Evolutionary conservation across 2,329 filamentous ascomycete species (phyloP).

Genomic region (Fusarium floridanum): DNA sequence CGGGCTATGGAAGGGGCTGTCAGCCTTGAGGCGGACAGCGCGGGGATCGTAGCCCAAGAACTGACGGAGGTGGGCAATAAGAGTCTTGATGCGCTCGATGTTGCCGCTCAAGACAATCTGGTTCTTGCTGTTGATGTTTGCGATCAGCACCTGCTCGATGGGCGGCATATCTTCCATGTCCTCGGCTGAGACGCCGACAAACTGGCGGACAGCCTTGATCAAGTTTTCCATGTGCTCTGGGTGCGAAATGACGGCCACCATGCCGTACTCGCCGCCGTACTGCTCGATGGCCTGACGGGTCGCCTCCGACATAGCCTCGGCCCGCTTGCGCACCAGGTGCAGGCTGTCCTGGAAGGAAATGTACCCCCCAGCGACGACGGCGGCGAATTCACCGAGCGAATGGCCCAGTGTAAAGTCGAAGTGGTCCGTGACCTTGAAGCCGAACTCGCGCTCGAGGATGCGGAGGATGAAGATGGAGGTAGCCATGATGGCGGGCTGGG

Average conservation of each 20-base stretch:
- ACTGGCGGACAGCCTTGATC: conserved; percentile 81
- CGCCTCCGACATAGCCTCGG: conserved; percentile 85
- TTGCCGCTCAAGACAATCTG: conserved; percentile 95
- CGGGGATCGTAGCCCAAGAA: conserved; percentile 93
- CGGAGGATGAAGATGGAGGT: conserved; percentile 91
- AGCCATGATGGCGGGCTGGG: conserved; percentile 96
- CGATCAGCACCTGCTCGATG: conserved; percentile 89
- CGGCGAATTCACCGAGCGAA: conserved; percentile 93
- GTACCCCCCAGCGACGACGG: conserved; percentile 86
- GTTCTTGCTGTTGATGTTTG: conserved; percentile 95
- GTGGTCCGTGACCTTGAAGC: conserved; percentile 76
- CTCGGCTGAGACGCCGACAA: conserved; percentile 79
- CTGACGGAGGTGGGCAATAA: conserved; percentile 86
- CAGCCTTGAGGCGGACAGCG: conserved; percentile 86
- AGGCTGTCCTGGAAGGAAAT: conserved; percentile 83
- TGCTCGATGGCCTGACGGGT: conserved; percentile 74
- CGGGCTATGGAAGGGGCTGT: conserved; percentile 91
- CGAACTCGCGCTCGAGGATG: conserved; percentile 87
- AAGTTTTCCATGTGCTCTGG: conserved; percentile 78
- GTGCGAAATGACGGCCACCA: conserved; percentile 93
- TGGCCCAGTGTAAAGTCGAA: conserved; percentile 90
- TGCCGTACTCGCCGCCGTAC: conserved; percentile 87
- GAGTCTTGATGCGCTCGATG: conserved; percentile 82
- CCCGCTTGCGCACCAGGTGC: conserved; percentile 80
- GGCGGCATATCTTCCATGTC: conserved; percentile 76